phyloP scores from a whole-genome alignment of 257 asterid species.

The Prunella vulgaris region DNA sequence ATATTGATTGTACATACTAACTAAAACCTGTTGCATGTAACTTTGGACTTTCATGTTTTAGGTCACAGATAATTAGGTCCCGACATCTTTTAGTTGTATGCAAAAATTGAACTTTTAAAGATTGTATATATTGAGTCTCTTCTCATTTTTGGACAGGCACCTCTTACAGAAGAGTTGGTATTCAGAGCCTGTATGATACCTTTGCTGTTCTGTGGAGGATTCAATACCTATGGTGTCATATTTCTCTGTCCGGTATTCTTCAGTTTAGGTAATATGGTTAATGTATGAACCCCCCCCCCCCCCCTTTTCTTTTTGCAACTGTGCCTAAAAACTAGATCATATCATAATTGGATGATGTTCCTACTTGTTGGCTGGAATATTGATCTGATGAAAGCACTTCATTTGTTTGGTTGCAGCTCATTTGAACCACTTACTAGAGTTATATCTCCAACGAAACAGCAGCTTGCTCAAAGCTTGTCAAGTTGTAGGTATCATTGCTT shows the following conservation, averaged over 20 bases:
- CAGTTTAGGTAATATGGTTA: slow-evolving; percentile 67
- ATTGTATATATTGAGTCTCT: slow-evolving; percentile 1
- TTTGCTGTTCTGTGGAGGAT: slow-evolving; percentile 87
- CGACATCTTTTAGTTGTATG: slow-evolving; percentile 1
- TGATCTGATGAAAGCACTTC: slow-evolving; percentile 2
- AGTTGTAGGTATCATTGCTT: slow-evolving; percentile 61
- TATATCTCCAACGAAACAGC: slow-evolving; percentile 45
- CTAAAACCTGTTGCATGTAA: no score
- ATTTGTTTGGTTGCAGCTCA: slow-evolving; percentile 70
- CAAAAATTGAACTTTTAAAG: background rate
- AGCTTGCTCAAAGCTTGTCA: slow-evolving; percentile 60
- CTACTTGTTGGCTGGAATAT: slow-evolving; percentile 3
- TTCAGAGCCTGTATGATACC: slow-evolving; percentile 98
- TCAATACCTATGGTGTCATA: slow-evolving; percentile 53
- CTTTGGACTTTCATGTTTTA: background rate
- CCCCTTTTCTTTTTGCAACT: background rate
- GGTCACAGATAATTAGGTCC: background rate
- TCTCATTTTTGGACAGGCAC: slow-evolving; percentile 57
- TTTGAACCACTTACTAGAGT: slow-evolving; percentile 80
- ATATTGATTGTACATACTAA: no score
- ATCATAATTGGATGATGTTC: no score
- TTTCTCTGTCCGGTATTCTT: slow-evolving; percentile 81
- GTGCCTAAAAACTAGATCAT: slow-evolving; percentile 6
- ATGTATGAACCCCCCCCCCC: background rate
- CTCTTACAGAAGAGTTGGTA: slow-evolving; percentile 90